Percentiles rank a stretch among this genome's conserved stretches.
phyloP scores from a whole-genome alignment of 306 rosid species.

The Begonia masoniana region DNA sequence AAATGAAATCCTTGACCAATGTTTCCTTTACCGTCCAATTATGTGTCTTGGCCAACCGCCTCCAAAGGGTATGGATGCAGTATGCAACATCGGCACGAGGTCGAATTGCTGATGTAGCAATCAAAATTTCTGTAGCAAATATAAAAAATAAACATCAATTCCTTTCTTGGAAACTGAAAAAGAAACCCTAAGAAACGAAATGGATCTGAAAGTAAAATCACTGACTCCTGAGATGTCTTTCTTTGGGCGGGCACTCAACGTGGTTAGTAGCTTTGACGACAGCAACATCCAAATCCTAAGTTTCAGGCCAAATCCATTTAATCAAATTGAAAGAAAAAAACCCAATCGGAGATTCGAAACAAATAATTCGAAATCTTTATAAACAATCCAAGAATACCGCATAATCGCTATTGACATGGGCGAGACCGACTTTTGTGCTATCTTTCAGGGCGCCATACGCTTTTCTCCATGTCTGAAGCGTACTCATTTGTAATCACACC shows the following conservation, averaged over 20 bases:
- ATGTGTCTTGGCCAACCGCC: conserved; percentile 74
- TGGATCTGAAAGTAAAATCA: conserved; percentile 29
- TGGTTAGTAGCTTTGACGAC: conserved; percentile 97
- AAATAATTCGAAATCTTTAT: neutral
- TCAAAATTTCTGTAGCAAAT: conserved; percentile 32
- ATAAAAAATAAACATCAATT: neutral
- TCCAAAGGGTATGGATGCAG: conserved; percentile 87
- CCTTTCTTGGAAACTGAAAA: conserved; percentile 1
- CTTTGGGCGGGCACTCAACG: conserved; percentile 95
- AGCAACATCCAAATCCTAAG: conserved; percentile 99
- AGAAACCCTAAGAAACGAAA: conserved; percentile 2
- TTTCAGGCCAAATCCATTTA: conserved; percentile 18
- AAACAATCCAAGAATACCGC: conserved; percentile 34
- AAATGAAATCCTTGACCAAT: neutral
- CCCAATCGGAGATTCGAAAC: neutral
- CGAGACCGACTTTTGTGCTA: conserved; percentile 96
- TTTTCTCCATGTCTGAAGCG: conserved; percentile 96
- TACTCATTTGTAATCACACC: conserved; percentile 41
- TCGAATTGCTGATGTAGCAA: conserved; percentile 78
- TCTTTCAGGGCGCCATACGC: conserved; percentile 96
- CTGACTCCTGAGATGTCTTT: conserved; percentile 87
- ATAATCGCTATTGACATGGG: conserved; percentile 98
- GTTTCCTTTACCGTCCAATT: conserved; percentile 86
- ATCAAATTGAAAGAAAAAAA: conserved; percentile 7
- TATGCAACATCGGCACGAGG: conserved; percentile 98